phyloP scores from a whole-genome alignment of 495 filamentous ascomycete genomes.

The Penicillium salamii region DNA sequence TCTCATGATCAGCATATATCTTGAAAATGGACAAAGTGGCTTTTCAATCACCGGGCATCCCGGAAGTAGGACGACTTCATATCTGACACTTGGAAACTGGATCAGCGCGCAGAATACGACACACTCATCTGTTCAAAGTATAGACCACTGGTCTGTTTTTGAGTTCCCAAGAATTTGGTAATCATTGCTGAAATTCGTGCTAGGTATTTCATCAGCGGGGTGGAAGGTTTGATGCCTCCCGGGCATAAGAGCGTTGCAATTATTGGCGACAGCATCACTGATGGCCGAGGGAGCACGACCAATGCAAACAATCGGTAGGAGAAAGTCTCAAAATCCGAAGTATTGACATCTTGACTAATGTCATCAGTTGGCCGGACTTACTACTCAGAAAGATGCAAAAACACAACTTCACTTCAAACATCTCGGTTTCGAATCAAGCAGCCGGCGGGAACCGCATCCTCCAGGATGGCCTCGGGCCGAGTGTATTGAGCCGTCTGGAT shows the following conservation, averaged over 20 bases:
- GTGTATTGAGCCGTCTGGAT: constrained; percentile 58
- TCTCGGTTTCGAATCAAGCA: constrained; percentile 67
- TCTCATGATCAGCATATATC: constrained; percentile 59
- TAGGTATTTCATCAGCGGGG: constrained; percentile 59
- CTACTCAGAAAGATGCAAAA: constrained; percentile 55
- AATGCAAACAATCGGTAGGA: constrained; percentile 63
- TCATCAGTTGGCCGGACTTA: constrained; percentile 61
- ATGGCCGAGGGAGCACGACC: constrained; percentile 62
- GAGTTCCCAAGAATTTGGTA: no score
- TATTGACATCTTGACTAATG: no score
- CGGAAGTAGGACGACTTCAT: constrained; percentile 64
- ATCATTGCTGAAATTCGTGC: no score
- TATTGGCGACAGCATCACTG: constrained; percentile 73
- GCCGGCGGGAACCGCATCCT: constrained; percentile 70
- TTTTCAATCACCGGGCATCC: constrained; percentile 63
- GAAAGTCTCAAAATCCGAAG: neutral
- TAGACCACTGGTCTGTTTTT: constrained; percentile 31
- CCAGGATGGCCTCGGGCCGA: constrained; percentile 60
- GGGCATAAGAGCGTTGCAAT: constrained; percentile 51
- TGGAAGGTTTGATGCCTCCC: constrained; percentile 55
- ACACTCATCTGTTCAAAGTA: constrained; percentile 22
- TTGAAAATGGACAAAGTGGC: constrained; percentile 52
- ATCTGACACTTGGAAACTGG: constrained; percentile 53
- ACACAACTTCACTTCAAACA: constrained; percentile 38
- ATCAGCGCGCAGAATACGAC: constrained; percentile 45